Conservation (phyloP, 163 green algal species). For the Volvox carteri region DNA sequence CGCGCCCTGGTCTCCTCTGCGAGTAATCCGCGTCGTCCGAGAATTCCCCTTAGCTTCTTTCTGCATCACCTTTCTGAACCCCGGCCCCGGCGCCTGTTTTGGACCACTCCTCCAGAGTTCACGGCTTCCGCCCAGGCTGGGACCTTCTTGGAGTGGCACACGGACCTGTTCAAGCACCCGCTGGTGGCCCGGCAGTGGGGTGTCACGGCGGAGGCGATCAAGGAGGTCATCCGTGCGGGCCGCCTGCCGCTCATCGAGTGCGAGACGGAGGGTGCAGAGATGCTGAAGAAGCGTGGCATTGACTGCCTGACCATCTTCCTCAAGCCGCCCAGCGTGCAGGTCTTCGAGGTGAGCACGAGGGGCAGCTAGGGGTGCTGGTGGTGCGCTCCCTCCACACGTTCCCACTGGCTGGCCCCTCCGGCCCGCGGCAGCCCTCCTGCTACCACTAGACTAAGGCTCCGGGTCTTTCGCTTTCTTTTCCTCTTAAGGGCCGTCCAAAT, state of each 20-base stretch:
- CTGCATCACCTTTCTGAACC: too few relatives aligned
- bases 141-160: constrained; percentile 72
- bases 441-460: too few relatives aligned
- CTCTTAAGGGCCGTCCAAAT: too few relatives aligned
- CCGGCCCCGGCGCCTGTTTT: too few relatives aligned
- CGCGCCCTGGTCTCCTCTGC: too few relatives aligned
- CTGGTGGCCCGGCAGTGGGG: constrained; percentile 64
- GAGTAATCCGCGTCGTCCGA: not conserved
- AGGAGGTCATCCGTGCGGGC: constrained; percentile 66
- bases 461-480: too few relatives aligned
- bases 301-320: constrained; percentile 83
- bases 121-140: constrained; percentile 55
- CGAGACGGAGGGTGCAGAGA: constrained; percentile 70
- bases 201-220: constrained; percentile 63
- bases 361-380: not conserved
- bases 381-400: too few relatives aligned
- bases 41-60: too few relatives aligned
- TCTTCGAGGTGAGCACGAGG: constrained; percentile 41
- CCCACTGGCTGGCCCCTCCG: not conserved
- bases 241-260: constrained; percentile 78
- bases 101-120: constrained; percentile 69
- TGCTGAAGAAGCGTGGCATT: constrained; percentile 62
- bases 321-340: constrained; percentile 65
- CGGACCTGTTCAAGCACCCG: constrained; percentile 74
- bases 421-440: too few relatives aligned